These are phyloP conservation scores for Penicillium canescens DNA, from an alignment of 495 filamentous ascomycete genomes.

Conservation along the genomic window DNA sequence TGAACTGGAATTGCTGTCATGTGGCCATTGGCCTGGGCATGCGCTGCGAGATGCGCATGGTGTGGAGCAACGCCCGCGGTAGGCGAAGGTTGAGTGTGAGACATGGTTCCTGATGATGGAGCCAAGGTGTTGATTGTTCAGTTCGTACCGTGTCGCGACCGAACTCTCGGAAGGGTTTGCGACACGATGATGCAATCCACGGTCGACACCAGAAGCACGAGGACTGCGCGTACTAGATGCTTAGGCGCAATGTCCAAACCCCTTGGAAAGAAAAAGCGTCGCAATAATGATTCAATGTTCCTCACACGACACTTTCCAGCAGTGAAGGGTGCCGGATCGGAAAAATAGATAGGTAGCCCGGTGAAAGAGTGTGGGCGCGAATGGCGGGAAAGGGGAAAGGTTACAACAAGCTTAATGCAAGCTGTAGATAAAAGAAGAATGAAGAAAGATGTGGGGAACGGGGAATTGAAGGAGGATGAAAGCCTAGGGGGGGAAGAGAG, in stretches of 20 bases:
- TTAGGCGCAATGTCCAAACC: constrained; percentile 1
- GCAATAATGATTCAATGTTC: not conserved
- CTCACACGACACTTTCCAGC: constrained; percentile 7
- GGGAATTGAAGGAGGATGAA: constrained; percentile 21
- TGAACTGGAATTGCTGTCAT: constrained; percentile 51
- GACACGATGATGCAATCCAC: constrained; percentile 45
- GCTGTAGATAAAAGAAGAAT: not conserved
- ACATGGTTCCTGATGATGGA: constrained; percentile 29
- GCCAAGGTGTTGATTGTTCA: constrained; percentile 3
- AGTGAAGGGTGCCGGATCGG: constrained; percentile 4
- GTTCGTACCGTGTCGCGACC: constrained; percentile 17
- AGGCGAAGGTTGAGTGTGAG: constrained; percentile 55
- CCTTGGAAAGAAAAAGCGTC: not conserved
- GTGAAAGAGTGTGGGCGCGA: constrained; percentile 8
- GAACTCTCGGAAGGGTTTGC: constrained; percentile 26
- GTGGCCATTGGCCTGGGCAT: constrained; percentile 54
- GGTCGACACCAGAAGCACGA: constrained; percentile 10
- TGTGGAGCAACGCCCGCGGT: constrained; percentile 49
- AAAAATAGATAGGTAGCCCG: constrained; percentile 7
- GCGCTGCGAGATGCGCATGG: constrained; percentile 50
- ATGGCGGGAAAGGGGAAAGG: not conserved
- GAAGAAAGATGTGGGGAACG: constrained; percentile 3
- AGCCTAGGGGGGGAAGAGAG: constrained; percentile 28
- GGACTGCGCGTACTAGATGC: not conserved
- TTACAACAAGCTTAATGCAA: constrained; percentile 4